These are phyloP conservation scores for Leishmania tropica DNA, from an alignment of 208 protist species.

Conservation along the genomic window DNA sequence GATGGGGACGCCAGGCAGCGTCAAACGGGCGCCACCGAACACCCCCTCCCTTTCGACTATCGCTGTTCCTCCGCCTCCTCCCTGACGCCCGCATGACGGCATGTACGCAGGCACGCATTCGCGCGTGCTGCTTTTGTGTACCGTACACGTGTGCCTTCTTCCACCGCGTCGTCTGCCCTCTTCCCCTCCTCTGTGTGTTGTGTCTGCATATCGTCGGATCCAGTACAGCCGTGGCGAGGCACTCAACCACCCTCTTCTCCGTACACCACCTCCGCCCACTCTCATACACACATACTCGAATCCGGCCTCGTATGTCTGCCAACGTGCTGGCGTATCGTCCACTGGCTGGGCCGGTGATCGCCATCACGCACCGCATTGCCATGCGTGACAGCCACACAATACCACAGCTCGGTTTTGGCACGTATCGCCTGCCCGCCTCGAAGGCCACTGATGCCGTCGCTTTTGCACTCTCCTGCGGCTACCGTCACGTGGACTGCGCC, in stretches of 20 bases:
- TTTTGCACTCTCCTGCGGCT: conserved; percentile 79
- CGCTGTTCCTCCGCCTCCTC: neutral
- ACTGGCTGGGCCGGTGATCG: conserved; percentile 20
- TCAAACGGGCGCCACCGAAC: neutral
- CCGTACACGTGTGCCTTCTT: neutral
- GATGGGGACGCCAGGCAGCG: neutral
- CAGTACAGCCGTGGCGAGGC: neutral
- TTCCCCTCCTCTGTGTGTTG: neutral
- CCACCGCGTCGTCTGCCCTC: neutral
- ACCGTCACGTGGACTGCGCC: conserved; percentile 92
- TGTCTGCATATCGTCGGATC: neutral
- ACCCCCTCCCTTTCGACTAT: neutral
- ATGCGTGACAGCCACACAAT: conserved; percentile 65
- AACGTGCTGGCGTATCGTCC: conserved; percentile 20
- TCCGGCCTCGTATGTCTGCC: neutral
- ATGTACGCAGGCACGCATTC: neutral
- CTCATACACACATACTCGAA: neutral
- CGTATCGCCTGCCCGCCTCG: conserved; percentile 67
- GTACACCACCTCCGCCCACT: neutral
- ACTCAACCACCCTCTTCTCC: neutral
- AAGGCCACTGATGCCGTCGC: conserved; percentile 55
- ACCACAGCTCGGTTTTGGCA: conserved; percentile 90
- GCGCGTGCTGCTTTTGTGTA: neutral
- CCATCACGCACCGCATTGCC: conserved; percentile 35
- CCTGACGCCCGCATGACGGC: neutral